Base-by-base conservation (phyloP, 108 stramenopile species). In the Nannochloropsis salina region DNA sequence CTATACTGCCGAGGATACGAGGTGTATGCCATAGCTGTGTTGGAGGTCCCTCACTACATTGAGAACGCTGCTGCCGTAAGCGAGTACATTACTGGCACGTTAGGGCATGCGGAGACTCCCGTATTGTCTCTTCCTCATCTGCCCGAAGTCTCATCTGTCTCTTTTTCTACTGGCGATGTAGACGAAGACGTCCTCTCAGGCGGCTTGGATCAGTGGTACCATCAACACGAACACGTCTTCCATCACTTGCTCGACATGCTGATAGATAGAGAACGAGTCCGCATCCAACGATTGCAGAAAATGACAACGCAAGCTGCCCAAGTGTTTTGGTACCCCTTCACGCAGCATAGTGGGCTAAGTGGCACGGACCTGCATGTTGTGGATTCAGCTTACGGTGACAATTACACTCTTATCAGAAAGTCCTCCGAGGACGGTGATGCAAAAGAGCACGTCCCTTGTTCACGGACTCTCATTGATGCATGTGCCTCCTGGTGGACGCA, bases 1-100 rank as follows among this genome's bases (percentile, higher is more conserved):
- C 84, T 97, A 81, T 85, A 93, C 84, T 83, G 83, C 61, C 91
- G 97, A 42, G 96, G 96, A 15, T 98, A 96, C 88, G 90, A 90
- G 41, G 93, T 98, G 21, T 44, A 81, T 15, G 88, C 85, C 42
- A 82, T 89, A 20, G 88, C 85, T 42, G n/a, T 89, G 6, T 15
- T 89, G 15, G 83, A 43, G n/a, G 41, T 6, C n/a, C 31, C 5
- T 41, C 22, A 81, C 31, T 40, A 22, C 80, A 11, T 41, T 9
- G 31, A 81, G 22, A 41, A 81, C 31, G 61, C 61, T 0, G 4
- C 61, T n/a, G 61, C 61, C 8, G 61, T 74, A 15, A 15, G 61
- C 6, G n/a, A 15, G 20, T 74, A 74, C 6, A 6, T 74, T 6
- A 74, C 15, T n/a, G 61, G 15, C 61, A 74, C 61, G 8, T n/a